phyloP scores from a whole-genome alignment of 441 rosid genomes.

The Macaranga tanarius region DNA sequence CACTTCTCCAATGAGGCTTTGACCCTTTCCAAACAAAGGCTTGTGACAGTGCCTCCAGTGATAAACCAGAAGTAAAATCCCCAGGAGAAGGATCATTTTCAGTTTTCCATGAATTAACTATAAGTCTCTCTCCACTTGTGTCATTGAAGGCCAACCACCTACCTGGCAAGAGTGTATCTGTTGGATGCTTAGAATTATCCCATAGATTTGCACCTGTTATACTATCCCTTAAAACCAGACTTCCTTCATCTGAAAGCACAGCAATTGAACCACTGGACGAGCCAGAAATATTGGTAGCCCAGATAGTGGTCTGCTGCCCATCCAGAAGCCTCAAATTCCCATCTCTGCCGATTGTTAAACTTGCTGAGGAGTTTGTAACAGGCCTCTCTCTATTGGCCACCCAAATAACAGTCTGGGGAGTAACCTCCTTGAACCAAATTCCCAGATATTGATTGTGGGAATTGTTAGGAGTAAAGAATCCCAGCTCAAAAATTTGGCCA shows the following conservation, averaged over 20 bases:
- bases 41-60: slow-evolving; percentile 12
- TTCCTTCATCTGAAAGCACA: slow-evolving; percentile 10
- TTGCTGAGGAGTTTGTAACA: slow-evolving; percentile 37
- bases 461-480: slow-evolving; percentile 50
- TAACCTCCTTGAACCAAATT: slow-evolving; percentile 59
- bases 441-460: slow-evolving; percentile 55
- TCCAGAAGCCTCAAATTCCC: slow-evolving; percentile 22
- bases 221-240: not conserved
- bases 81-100: slow-evolving; percentile 19
- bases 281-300: slow-evolving; percentile 18
- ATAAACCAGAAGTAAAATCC: slow-evolving; percentile 10
- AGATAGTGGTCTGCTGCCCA: slow-evolving; percentile 12
- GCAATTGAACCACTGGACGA: slow-evolving; percentile 6
- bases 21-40: slow-evolving; percentile 9
- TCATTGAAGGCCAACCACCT: slow-evolving; percentile 5
- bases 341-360: slow-evolving; percentile 12
- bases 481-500: slow-evolving; percentile 49
- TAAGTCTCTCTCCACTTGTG: slow-evolving; percentile 5
- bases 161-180: slow-evolving; percentile 13
- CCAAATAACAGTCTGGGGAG: slow-evolving; percentile 51
- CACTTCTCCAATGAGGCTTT: slow-evolving; percentile 27
- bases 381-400: slow-evolving; percentile 76
- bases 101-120: slow-evolving; percentile 15
- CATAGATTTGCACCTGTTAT: slow-evolving; percentile 10
- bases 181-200: slow-evolving; percentile 14